phyloP scores from a whole-genome alignment of 2,329 filamentous ascomycete genomes.

The Tolypocladium pustulatum region DNA sequence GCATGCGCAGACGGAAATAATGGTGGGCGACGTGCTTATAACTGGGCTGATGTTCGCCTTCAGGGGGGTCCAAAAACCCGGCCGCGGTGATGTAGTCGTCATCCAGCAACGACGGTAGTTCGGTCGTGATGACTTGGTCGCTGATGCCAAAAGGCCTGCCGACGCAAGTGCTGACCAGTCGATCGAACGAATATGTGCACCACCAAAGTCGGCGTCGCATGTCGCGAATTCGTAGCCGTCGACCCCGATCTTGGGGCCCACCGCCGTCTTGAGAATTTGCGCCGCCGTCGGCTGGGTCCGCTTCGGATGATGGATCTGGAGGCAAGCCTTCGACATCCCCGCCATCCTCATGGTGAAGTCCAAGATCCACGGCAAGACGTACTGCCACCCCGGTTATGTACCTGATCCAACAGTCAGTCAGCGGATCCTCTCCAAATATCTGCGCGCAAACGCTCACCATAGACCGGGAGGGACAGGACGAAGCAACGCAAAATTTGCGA shows the following conservation, averaged over 20 bases:
- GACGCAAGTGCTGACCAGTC: conserved; percentile 90
- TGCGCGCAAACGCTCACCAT: conserved; percentile 43
- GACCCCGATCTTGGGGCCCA: conserved; percentile 43
- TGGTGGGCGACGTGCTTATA: conserved; percentile 90
- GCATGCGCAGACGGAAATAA: conserved; percentile 76
- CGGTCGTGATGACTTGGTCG: conserved; percentile 93
- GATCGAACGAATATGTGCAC: conserved; percentile 91
- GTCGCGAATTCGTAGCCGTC: conserved; percentile 77
- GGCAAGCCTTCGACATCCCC: conserved; percentile 51
- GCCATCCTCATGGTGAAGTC: conserved; percentile 86
- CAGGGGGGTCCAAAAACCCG: conserved; percentile 56
- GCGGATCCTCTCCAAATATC: background rate
- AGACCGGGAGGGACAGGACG: conserved; percentile 85
- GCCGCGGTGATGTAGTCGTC: conserved; percentile 77
- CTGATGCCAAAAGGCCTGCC: conserved; percentile 88
- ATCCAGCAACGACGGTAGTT: conserved; percentile 82
- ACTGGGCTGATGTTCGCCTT: conserved; percentile 52
- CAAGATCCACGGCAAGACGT: conserved; percentile 80
- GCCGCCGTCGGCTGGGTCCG: conserved; percentile 23
- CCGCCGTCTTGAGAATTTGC: conserved; percentile 18
- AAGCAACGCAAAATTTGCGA: conserved; percentile 85
- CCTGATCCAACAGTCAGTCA: conserved; percentile 19
- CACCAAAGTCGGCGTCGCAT: conserved; percentile 84
- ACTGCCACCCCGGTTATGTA: conserved; percentile 95
- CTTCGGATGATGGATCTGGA: conserved; percentile 26